phyloP scores from a whole-genome alignment of 179 eudicot genomes.

The Heliamphora pulchella region DNA sequence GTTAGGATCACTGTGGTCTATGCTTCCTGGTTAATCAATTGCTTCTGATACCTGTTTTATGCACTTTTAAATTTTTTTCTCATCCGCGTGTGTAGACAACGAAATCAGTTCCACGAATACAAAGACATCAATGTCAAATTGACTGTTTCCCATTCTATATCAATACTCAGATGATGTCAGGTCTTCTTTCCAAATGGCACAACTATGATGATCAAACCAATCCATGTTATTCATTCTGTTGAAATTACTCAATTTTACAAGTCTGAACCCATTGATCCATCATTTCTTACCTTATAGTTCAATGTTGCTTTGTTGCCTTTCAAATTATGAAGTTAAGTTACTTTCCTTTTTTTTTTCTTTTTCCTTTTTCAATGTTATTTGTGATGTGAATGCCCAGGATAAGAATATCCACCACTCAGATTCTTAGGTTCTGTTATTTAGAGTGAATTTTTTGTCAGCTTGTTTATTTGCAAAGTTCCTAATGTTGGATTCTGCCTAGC shows the following conservation, averaged over 20 bases:
- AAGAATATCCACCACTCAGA: neutral
- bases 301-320: neutral
- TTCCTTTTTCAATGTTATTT: neutral
- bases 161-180: neutral
- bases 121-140: no score
- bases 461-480: neutral
- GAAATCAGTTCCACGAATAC: no score
- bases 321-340: neutral
- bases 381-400: neutral
- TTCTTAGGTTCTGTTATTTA: neutral
- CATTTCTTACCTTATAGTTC: neutral
- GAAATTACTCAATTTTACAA: neutral
- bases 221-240: neutral
- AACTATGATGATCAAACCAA: neutral
- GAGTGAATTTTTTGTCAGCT: neutral
- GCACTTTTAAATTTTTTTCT: no score
- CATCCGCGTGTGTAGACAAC: no score
- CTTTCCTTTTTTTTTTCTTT: neutral
- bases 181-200: neutral
- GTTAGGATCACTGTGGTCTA: no score
- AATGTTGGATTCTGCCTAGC: no score
- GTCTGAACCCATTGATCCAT: neutral
- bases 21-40: no score
- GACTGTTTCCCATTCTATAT: neutral
- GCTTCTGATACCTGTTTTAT: no score